phyloP scores from a whole-genome alignment of 352 stramenopile species.

The Elongisporangium undulatum region DNA sequence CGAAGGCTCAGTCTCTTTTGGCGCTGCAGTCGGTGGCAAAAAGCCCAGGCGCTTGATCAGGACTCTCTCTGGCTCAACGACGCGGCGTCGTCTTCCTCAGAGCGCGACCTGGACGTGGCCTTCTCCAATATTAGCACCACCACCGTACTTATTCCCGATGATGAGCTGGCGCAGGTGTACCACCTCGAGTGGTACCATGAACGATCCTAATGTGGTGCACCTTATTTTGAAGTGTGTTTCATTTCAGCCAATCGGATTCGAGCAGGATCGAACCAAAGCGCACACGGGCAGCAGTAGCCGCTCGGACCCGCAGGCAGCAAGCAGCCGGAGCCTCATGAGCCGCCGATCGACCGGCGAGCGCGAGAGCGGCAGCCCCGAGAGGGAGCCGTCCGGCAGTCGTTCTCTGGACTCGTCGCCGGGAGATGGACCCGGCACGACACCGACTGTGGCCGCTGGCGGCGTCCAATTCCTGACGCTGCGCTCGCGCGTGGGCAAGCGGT shows the following conservation, averaged over 20 bases:
- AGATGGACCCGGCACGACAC: neutral
- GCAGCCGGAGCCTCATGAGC: neutral
- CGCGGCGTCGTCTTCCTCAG: neutral
- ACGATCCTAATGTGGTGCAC: no score
- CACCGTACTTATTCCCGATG: neutral
- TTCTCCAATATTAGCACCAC: neutral
- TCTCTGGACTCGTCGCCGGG: neutral
- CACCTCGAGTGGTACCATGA: neutral
- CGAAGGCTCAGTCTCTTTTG: neutral
- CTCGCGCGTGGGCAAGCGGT: conserved; percentile 77
- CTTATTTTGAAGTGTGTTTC: neutral
- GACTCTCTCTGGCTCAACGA: neutral
- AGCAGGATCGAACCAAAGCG: neutral
- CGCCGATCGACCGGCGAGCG: conserved; percentile 2
- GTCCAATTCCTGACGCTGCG: conserved; percentile 66
- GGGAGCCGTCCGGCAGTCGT: neutral
- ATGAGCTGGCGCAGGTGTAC: neutral
- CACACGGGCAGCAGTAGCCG: neutral
- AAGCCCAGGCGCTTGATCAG: neutral
- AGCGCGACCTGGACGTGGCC: neutral
- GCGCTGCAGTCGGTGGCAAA: no score
- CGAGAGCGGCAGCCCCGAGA: neutral
- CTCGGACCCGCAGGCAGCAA: conserved; percentile 2
- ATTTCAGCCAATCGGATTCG: neutral
- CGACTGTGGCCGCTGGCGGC: conserved; percentile 1